Evolutionary conservation across 75 land plant genomes (phyloP), one percentile per base, ranked within the genome.

Genomic region (Picea glauca): DNA sequence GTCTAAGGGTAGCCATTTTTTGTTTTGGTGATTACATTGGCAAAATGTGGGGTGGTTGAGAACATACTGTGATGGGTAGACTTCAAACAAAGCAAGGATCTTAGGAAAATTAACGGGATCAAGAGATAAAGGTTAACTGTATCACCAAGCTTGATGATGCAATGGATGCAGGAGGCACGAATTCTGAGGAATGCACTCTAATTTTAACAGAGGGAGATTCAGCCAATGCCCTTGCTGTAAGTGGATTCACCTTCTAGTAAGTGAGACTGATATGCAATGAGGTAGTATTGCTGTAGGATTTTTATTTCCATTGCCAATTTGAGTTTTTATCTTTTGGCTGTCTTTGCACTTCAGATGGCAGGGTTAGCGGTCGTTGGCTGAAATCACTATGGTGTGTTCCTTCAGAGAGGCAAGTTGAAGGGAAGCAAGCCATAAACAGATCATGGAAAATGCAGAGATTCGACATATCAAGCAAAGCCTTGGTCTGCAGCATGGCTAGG

Each of bases 121-220:
- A 98, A 95, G 81, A 87, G 84, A 61, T 80, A 85, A 57, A 84
- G 86, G 33, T 56, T 94, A 21, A 85, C 78, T 93, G 92, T 2
- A 87, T 95, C 26, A 33, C 86, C 11, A 98, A 98, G 79, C 89
- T 98, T 32, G 95, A 91, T 60, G 99, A 98, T 87, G 99, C 98
- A 54, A 93, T 95, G 85, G 89, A 91, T 60, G 99, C 99, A 65
- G 98, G 99, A 60, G 91, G 91, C 18, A 93, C 54, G 73, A 87
- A 93, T 61, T 95, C 99, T 31, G 90, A 95, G 2, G 84, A 88
- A 61, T 98, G 99, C 62, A 98, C 99, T 40, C 83, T 98, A 79
- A 93, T 95, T 77, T 86, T 98, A 60, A 98, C 94, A 31, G 99
- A 98, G 85, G 99, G 99, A 85, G 99, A 98, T 76, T 95, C 99